Percentiles rank a stretch among this genome's conserved stretches.
These are phyloP conservation scores for Komagataella mondaviorum DNA, from an alignment of 805 yeast species.

Conservation along the genomic window DNA sequence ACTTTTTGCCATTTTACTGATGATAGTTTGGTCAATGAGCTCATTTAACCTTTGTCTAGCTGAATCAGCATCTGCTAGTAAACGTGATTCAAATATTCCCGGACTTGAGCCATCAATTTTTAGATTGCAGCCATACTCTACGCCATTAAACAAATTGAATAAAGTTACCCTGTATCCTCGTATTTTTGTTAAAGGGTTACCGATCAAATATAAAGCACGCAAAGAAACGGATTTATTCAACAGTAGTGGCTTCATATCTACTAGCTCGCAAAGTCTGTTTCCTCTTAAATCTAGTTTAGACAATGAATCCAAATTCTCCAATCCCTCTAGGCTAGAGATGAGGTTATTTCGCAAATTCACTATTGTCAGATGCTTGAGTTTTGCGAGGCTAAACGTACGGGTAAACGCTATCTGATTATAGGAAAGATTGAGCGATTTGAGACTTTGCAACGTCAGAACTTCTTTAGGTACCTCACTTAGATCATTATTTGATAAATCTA, in stretches of 20 bases:
- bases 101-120: slow-evolving; percentile 49
- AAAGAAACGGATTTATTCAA: slow-evolving; percentile 11
- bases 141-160: slow-evolving; percentile 43
- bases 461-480: slow-evolving; percentile 37
- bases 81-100: slow-evolving; percentile 45
- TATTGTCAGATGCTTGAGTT: slow-evolving; percentile 27
- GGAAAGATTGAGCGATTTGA: slow-evolving; percentile 40
- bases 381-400: slow-evolving; percentile 18
- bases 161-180: slow-evolving; percentile 38
- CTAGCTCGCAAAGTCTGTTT: slow-evolving; percentile 24
- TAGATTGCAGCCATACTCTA: slow-evolving; percentile 28
- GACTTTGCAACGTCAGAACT: slow-evolving; percentile 28
- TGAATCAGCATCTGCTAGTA: slow-evolving; percentile 34
- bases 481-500: slow-evolving; percentile 43
- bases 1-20: slow-evolving; percentile 22
- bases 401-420: slow-evolving; percentile 26
- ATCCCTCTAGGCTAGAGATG: slow-evolving; percentile 24
- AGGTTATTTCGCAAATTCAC: slow-evolving; percentile 38
- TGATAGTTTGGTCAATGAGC: slow-evolving; percentile 21
- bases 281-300: slow-evolving; percentile 42
- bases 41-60: slow-evolving; percentile 29
- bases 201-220: slow-evolving; percentile 16
- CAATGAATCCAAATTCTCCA: slow-evolving; percentile 26
- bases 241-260: slow-evolving; percentile 26
- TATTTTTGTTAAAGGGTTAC: slow-evolving; percentile 22